Evolutionary conservation across 768 basidiomycete genomes (phyloP), one percentile per base, ranked within the genome.

Genomic region (Hemileccinum rubropunctum): DNA sequence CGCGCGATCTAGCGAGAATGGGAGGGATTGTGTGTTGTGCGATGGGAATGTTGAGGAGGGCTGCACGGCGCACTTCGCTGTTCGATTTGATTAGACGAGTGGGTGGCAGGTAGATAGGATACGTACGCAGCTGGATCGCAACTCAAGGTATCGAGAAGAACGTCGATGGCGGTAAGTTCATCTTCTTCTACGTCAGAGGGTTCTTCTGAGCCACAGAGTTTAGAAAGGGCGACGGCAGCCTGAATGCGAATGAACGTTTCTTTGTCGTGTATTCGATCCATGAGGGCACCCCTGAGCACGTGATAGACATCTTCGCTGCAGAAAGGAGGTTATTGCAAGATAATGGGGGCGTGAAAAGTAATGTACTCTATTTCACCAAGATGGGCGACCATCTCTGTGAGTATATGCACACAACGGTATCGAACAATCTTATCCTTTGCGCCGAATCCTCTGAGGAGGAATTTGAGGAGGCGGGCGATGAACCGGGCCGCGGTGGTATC

Each of bases 341-440:
- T 6, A 23, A 23, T 23, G 4, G 4, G 45, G 38, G 37, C 20
- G 53, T 15, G 42, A 32, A 33, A 20, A 15, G 20, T 39, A 10
- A 2, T 86, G 47, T 62, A 97, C 94, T 95, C 91, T 49, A 98
- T 78, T 69, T 86, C 87, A 7, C 91, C 91, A 0, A 97, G 72
- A 48, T 84, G 80, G 1, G 81, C 78, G 12, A 95, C 81, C 77
- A 93, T 85, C 58, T 88, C 84, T 0, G 87, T 81, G 13, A 91
- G 77, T n/a, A 83, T 70, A 46, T 88, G 85, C 2, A 90, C 73
- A 28, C 83, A 84, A 17, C 95, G 83, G 62, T 84, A 95, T 6
- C 95, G 80, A 34, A 91, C 84, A 37, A 75, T 76, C 70, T 95
- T 98, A 71, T 95, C 91, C 65, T 93, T 95, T 4, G 92, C 85